Evolutionary conservation across 1,284 basidiomycete genomes (phyloP), one percentile per base, ranked within the genome.

Genomic region (Ceratobasidium sp.): DNA sequence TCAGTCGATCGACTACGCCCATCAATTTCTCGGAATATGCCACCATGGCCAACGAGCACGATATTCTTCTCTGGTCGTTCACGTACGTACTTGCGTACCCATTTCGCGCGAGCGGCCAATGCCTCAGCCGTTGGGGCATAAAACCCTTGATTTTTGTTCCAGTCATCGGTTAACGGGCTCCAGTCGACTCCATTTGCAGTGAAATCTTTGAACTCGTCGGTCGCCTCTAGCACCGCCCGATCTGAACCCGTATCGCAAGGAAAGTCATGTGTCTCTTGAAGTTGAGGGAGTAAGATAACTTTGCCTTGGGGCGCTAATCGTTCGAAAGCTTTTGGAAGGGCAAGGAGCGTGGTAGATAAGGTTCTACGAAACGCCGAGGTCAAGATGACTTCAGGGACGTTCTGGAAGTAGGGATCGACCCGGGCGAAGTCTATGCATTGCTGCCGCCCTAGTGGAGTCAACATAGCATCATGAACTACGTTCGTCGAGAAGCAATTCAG

Each of bases 241-340:
- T 72, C 67, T 17, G 67, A 72, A n/a, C 67, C 67, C 6, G 67
- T 72, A 27, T 72, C 67, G 67, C 67, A 72, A 15, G 56, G 67
- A 8, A 60, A 60, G 44, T 72, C 67, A 27, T 72, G 67, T 14
- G 56, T 72, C 56, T 72, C 67, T 51, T 72, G 67, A 19, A 72
- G 47, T 29, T 72, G 67, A 11, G 67, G 67, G 8, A 72, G 27
- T 17, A 72, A 27, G 17, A 60, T 60, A 15, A 72, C 56, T 15
- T 60, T 48, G 24, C 67, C 45, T 17, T 51, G 24, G 27, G 44
- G 22, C 27, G 36, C 66, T n/a, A 72, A 56, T 27, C 67, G 56
- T 14, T 33, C 33, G 48, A 45, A 72, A 27, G 67, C 56, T 36
- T 60, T n/a, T 15, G 67, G 67, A 36, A 72, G 44, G n/a, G 56